Base-by-base conservation (phyloP, 305 asterid genomes). In the Solanum hybrid region DNA sequence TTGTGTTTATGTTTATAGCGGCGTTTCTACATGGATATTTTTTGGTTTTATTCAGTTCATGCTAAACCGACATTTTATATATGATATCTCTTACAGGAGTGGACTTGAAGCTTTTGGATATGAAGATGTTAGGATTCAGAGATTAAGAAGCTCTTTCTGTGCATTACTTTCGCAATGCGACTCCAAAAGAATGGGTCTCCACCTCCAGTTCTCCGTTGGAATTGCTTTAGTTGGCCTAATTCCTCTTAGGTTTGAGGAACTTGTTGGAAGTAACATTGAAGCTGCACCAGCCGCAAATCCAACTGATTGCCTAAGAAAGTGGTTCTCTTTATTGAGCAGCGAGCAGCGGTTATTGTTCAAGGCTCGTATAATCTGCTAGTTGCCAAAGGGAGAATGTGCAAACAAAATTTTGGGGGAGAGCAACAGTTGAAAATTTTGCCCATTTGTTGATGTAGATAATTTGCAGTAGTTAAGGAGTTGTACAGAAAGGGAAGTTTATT, bases 91-190 rank as follows among this genome's bases (percentile, higher is more conserved):
- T 74, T 91, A 91, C 96, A 97, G 99, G 95, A 89, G 91, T 91
- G 99, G 98, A 81, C 92, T 95, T 89, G 86, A 89, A 87, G 93
- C 94, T 69, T 86, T 90, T 77, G 99, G 98, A 89, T 95, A 91
- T 46, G 95, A 93, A 86, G 96, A 96, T 84, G 16, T 88, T 46
- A 90, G 93, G 87, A 93, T 97, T 76, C 84, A 93, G 93, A 93
- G 89, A 86, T 89, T 97, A 89, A 93, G 96, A 89, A 91, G 89
- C 78, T 88, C 93, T 90, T 88, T 97, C 36, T 92, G 93, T 40
- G 91, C 93, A 24, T 87, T 94, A 82, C 74, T 93, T 36, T 36
- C 88, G 46, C 89, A 89, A 74, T 90, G 75, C 87, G 81, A 81
- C 57, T 91, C 93, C 75, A 87, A 51, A 42, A 94, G 92, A 87